These are phyloP conservation scores for Monascus ruber DNA, from an alignment of 2,329 filamentous ascomycete genomes.

Conservation along the genomic window DNA sequence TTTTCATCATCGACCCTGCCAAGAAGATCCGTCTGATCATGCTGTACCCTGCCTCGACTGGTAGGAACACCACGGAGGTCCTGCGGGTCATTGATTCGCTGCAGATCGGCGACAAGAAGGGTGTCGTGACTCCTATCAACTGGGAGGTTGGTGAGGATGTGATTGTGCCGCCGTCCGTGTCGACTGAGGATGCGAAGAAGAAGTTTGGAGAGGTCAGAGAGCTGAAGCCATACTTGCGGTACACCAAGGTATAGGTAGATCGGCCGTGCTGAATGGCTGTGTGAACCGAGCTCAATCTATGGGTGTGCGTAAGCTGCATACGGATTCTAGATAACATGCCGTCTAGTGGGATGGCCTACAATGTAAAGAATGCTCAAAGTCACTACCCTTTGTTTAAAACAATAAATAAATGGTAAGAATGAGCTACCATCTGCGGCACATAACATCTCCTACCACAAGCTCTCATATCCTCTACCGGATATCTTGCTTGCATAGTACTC, in stretches of 20 bases:
- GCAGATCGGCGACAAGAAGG: slow-evolving; percentile 77
- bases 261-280: no score
- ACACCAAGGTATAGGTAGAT: slow-evolving; percentile 11
- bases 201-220: slow-evolving; percentile 66
- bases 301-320: no score
- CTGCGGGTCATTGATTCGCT: slow-evolving; percentile 69
- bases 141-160: slow-evolving; percentile 85
- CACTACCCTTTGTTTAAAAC: no score
- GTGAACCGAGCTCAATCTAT: no score
- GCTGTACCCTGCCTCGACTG: slow-evolving; percentile 83
- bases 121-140: slow-evolving; percentile 79
- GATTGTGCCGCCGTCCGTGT: slow-evolving; percentile 75
- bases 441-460: no score
- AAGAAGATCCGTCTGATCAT: slow-evolving; percentile 91
- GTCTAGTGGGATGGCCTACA: no score
- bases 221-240: slow-evolving; percentile 43
- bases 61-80: slow-evolving; percentile 70
- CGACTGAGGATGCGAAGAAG: slow-evolving; percentile 73
- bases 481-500: no score
- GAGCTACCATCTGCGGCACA: no score
- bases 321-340: no score
- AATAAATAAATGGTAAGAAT: no score
- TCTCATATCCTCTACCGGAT: no score
- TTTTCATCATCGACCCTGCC: slow-evolving; percentile 87
- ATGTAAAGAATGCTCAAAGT: no score